These are phyloP conservation scores for Pseudodiploospora longispora DNA, from an alignment of 2,329 filamentous ascomycete species.

Conservation along the genomic window DNA sequence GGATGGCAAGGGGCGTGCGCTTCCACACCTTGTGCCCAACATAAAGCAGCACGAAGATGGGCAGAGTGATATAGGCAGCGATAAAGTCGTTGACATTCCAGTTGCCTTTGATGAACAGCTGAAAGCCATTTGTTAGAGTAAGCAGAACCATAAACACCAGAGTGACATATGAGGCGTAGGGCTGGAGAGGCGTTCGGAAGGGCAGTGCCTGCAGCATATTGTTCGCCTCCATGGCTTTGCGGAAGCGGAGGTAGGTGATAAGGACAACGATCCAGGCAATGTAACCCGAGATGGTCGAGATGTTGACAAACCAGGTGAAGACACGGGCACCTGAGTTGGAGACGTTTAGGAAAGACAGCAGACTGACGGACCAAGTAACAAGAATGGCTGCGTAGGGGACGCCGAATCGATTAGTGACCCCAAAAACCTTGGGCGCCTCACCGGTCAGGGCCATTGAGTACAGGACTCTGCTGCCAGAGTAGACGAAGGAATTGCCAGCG, in stretches of 20 bases:
- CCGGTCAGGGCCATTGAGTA: conserved; percentile 60
- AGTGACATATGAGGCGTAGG: conserved; percentile 56
- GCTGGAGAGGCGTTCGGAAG: conserved; percentile 45
- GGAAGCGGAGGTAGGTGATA: conserved; percentile 52
- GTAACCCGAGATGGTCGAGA: conserved; percentile 55
- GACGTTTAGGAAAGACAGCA: conserved; percentile 63
- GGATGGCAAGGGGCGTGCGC: conserved; percentile 35
- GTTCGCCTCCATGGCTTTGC: conserved; percentile 45
- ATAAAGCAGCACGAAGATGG: conserved; percentile 53
- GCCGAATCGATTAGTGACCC: conserved; percentile 50
- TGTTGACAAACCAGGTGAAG: conserved; percentile 65
- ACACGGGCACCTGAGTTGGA: conserved; percentile 54
- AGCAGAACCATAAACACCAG: conserved; percentile 52
- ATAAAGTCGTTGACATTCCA: conserved; percentile 58
- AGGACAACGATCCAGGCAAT: conserved; percentile 54
- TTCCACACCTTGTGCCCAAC: conserved; percentile 49
- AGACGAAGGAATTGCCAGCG: conserved; percentile 53
- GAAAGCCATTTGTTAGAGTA: conserved; percentile 68
- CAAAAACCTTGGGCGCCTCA: conserved; percentile 56
- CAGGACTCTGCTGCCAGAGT: conserved; percentile 61
- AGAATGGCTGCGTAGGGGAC: conserved; percentile 51
- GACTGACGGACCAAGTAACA: conserved; percentile 49
- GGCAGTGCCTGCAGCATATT: conserved; percentile 42
- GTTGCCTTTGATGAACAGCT: conserved; percentile 59
- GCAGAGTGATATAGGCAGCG: conserved; percentile 56